These are phyloP conservation scores for Phytophthora citricola DNA, from an alignment of 352 stramenopile species.

Conservation along the genomic window DNA sequence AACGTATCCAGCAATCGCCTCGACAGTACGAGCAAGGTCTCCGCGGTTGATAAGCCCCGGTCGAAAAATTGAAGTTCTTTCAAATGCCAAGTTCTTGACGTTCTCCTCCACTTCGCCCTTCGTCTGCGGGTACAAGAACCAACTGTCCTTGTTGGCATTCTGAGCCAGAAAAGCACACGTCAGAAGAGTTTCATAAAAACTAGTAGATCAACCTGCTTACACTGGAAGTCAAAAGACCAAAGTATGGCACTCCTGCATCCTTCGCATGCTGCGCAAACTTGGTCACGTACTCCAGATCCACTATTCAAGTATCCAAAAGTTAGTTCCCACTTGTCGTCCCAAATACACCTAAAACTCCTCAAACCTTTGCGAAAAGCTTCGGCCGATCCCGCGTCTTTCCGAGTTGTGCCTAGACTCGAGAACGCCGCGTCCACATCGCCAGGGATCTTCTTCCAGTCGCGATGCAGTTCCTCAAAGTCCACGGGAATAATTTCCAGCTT, in stretches of 20 bases:
- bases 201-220: constrained; percentile 26
- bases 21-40: constrained; percentile 52
- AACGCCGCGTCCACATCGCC: constrained; percentile 61
- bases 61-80: constrained; percentile 66
- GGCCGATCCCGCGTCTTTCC: constrained; percentile 64
- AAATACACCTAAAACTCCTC: background rate
- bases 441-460: constrained; percentile 37
- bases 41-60: constrained; percentile 65
- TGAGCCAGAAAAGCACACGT: constrained; percentile 18
- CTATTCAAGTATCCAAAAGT: constrained; percentile 27
- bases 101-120: constrained; percentile 75
- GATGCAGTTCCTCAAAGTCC: constrained; percentile 60
- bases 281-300: constrained; percentile 72
- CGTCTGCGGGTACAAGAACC: constrained; percentile 77
- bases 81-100: constrained; percentile 55
- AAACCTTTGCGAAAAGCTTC: constrained; percentile 71
- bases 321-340: constrained; percentile 4
- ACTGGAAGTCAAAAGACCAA: constrained; percentile 61
- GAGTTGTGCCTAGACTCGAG: constrained; percentile 73
- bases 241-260: constrained; percentile 52
- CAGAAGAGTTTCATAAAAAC: background rate
- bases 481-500: constrained; percentile 65
- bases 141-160: constrained; percentile 71
- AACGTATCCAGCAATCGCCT: constrained; percentile 55
- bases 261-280: constrained; percentile 59